These are phyloP conservation scores for Suillus cothurnatus DNA, from an alignment of 768 basidiomycete genomes.

Conservation along the genomic window DNA sequence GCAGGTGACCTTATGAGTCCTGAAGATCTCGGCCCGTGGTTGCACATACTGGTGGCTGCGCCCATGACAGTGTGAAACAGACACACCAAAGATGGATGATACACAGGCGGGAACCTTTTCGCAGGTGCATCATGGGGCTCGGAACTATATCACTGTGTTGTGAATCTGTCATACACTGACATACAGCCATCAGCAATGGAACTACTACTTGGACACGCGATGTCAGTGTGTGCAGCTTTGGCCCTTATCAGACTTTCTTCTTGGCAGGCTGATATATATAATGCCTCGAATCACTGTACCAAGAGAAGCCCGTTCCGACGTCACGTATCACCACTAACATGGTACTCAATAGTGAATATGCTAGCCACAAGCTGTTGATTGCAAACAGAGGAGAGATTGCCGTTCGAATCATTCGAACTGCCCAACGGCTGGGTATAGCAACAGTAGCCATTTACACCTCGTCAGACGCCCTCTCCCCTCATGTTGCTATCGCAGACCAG, in stretches of 20 bases:
- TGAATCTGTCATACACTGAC: background rate
- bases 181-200: background rate
- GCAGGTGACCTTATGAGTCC: background rate
- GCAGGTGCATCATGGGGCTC: background rate
- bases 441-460: conserved; percentile 63
- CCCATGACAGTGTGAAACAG: background rate
- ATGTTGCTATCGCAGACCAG: conserved; percentile 59
- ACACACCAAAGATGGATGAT: conserved; percentile 1
- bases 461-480: conserved; percentile 58
- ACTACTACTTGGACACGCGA: background rate
- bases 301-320: background rate
- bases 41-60: background rate
- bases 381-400: conserved; percentile 79
- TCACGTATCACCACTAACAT: conserved; percentile 4
- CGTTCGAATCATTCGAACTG: conserved; percentile 60
- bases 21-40: background rate
- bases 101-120: background rate
- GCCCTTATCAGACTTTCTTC: background rate
- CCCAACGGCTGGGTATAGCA: conserved; percentile 48
- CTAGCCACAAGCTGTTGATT: conserved; percentile 56
- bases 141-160: background rate
- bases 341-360: conserved; percentile 19
- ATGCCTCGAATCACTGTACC: background rate
- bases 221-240: background rate
- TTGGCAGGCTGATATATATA: conserved; percentile 1